Evolutionary conservation across 2,329 filamentous ascomycete species (phyloP).

Genomic region (Keithomyces neogunnii): DNA sequence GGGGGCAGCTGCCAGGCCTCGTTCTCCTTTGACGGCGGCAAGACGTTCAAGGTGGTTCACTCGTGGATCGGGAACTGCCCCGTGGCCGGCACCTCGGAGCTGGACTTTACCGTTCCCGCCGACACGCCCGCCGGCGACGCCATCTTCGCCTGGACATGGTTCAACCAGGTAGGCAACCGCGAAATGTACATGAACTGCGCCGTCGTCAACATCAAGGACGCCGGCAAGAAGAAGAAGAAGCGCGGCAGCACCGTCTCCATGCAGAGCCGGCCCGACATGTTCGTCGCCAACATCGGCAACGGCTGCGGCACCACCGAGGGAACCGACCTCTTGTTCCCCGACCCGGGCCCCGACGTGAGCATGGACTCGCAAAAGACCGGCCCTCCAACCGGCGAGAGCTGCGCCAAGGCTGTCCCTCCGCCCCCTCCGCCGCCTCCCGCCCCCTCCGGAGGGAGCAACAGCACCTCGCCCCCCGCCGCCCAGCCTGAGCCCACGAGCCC

Average conservation of each 20-base stretch:
- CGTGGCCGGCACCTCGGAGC: slow-evolving; percentile 12
- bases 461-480: not conserved
- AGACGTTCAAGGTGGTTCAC: slow-evolving; percentile 45
- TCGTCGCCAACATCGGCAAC: too few species aligned
- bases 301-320: slow-evolving; percentile 28
- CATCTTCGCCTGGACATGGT: slow-evolving; percentile 55
- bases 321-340: slow-evolving; percentile 54
- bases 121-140: slow-evolving; percentile 41
- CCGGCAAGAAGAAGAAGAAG: not conserved
- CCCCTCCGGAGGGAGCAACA: not conserved
- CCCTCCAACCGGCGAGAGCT: slow-evolving; percentile 22
- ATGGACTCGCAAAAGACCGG: slow-evolving; percentile 25
- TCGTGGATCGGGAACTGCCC: slow-evolving; percentile 29
- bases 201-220: too few species aligned
- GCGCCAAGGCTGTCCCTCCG: not conserved
- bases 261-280: too few species aligned
- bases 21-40: slow-evolving; percentile 52
- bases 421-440: not conserved
- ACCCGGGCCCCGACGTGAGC: slow-evolving; percentile 50
- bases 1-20: slow-evolving; percentile 58
- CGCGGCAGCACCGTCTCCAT: too few species aligned
- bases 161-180: slow-evolving; percentile 53
- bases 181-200: slow-evolving; percentile 23
- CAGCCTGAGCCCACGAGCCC: not conserved
- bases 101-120: slow-evolving; percentile 43